These are phyloP conservation scores for Blastobotrys serpentis DNA, from an alignment of 1,139 yeast species.

Conservation along the genomic window DNA sequence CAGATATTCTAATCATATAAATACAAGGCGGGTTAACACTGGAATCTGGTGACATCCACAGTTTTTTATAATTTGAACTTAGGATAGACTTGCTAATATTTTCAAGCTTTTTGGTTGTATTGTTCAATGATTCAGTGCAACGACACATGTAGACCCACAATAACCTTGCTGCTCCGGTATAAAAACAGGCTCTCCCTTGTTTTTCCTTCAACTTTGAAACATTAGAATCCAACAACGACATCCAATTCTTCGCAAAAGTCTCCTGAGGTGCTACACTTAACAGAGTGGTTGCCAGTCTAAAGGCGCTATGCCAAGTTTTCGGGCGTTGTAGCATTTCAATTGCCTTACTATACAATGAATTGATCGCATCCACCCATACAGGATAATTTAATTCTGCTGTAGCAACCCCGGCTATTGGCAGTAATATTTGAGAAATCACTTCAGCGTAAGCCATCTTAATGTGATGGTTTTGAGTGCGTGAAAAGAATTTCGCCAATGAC, in stretches of 20 bases:
- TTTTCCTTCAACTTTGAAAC: slow-evolving; percentile 48
- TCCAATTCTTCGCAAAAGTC: slow-evolving; percentile 75
- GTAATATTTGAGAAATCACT: slow-evolving; percentile 67
- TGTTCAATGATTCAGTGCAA: slow-evolving; percentile 82
- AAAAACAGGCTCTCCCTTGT: slow-evolving; percentile 46
- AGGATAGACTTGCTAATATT: slow-evolving; percentile 57
- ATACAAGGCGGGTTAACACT: slow-evolving; percentile 63
- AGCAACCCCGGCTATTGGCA: slow-evolving; percentile 79
- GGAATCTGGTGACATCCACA: slow-evolving; percentile 61
- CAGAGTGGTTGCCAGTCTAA: slow-evolving; percentile 68
- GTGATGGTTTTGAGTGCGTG: slow-evolving; percentile 60
- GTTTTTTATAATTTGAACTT: slow-evolving; percentile 52
- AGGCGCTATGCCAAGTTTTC: slow-evolving; percentile 73
- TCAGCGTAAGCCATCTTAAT: slow-evolving; percentile 76
- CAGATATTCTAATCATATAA: slow-evolving; percentile 71
- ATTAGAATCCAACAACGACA: slow-evolving; percentile 55
- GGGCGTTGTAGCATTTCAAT: slow-evolving; percentile 43
- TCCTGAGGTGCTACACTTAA: slow-evolving; percentile 81
- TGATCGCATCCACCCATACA: slow-evolving; percentile 84
- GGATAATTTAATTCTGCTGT: slow-evolving; percentile 98
- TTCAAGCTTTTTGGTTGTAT: slow-evolving; percentile 70
- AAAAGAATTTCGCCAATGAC: slow-evolving; percentile 81
- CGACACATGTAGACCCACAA: slow-evolving; percentile 89
- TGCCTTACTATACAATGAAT: slow-evolving; percentile 56
- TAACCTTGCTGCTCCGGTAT: slow-evolving; percentile 68